These are phyloP conservation scores for Hypoxylon sp. DNA, from an alignment of 2,329 filamentous ascomycete genomes.

Conservation along the genomic window DNA sequence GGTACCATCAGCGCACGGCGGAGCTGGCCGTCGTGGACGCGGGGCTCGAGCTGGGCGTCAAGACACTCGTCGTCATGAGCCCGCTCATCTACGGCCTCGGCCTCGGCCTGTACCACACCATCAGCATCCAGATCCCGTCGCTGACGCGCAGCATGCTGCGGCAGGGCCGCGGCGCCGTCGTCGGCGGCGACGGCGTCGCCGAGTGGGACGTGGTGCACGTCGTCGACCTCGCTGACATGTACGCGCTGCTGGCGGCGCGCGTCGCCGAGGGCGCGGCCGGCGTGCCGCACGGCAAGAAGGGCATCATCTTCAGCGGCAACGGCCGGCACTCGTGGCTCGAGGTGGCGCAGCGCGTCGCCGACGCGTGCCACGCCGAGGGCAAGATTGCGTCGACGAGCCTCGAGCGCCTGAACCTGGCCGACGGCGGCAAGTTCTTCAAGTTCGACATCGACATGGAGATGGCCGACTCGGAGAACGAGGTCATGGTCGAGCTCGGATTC, in stretches of 20 bases:
- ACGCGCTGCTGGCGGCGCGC: slow-evolving; percentile 48
- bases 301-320: slow-evolving; percentile 53
- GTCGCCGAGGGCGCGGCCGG: slow-evolving; percentile 42
- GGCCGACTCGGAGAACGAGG: slow-evolving; percentile 30
- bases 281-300: slow-evolving; percentile 49
- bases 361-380: slow-evolving; percentile 44
- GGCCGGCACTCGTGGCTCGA: slow-evolving; percentile 52
- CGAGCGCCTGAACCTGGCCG: slow-evolving; percentile 41
- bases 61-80: slow-evolving; percentile 55
- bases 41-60: slow-evolving; percentile 51
- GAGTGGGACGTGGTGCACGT: slow-evolving; percentile 56
- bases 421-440: slow-evolving; percentile 33
- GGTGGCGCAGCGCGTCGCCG: slow-evolving; percentile 48
- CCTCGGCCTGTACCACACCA: slow-evolving; percentile 51
- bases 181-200: slow-evolving; percentile 51
- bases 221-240: slow-evolving; percentile 52
- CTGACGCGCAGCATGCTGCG: slow-evolving; percentile 21
- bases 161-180: slow-evolving; percentile 42
- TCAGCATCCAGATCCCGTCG: slow-evolving; percentile 50
- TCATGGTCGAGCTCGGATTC: slow-evolving; percentile 47
- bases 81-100: slow-evolving; percentile 58
- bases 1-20: slow-evolving; percentile 54
- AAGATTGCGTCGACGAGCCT: slow-evolving; percentile 43
- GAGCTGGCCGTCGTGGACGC: slow-evolving; percentile 53
- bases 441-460: slow-evolving; percentile 35